These are phyloP conservation scores for Curvularia sp. DNA, from an alignment of 2,329 filamentous ascomycete species.

Conservation along the genomic window DNA sequence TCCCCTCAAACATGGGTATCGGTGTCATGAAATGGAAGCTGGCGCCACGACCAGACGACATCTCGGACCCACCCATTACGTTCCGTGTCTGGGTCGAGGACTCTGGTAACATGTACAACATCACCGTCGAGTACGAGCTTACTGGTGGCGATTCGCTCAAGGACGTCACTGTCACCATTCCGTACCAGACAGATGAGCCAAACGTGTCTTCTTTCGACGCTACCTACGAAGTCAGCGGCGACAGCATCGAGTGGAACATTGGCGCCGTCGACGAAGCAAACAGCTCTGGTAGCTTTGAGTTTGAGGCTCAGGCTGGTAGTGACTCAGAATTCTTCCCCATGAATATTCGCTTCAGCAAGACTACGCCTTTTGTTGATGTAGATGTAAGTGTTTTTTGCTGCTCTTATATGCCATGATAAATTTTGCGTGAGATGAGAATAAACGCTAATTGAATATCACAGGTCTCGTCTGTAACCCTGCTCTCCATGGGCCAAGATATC, in stretches of 20 bases:
- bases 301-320: conserved; percentile 85
- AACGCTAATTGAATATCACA: conserved; percentile 48
- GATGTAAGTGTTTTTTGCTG: conserved; percentile 72
- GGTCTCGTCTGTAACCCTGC: conserved; percentile 72
- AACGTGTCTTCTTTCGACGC: conserved; percentile 92
- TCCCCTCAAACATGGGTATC: conserved; percentile 93
- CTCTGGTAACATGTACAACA: conserved; percentile 79
- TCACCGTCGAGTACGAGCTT: conserved; percentile 96
- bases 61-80: conserved; percentile 84
- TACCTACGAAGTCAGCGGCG: conserved; percentile 89
- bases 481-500: conserved; percentile 79
- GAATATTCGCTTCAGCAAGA: conserved; percentile 87
- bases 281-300: conserved; percentile 87
- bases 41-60: conserved; percentile 78
- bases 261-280: conserved; percentile 85
- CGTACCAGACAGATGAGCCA: conserved; percentile 84
- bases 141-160: conserved; percentile 78
- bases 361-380: conserved; percentile 85
- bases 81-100: conserved; percentile 99
- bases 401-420: not conserved
- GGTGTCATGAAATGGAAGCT: conserved; percentile 93
- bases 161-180: conserved; percentile 87
- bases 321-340: conserved; percentile 99
- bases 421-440: not conserved
- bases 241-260: conserved; percentile 92